Evolutionary conservation across 2,329 filamentous ascomycete species (phyloP).

Genomic region (Fusarium brevicatenulatum): DNA sequence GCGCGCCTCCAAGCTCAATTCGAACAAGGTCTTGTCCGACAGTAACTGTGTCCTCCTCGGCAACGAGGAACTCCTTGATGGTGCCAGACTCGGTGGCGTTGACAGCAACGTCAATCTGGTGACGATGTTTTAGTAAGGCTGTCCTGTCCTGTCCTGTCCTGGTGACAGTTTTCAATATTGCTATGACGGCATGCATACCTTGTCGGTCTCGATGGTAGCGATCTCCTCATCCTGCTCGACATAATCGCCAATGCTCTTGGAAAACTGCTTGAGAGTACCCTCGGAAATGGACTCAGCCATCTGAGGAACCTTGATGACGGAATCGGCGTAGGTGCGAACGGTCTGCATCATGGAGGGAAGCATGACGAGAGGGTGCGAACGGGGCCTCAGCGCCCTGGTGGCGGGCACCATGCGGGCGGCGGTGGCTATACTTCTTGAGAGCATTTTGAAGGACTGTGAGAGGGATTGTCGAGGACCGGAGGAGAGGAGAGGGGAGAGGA

Average conservation of each 20-base stretch:
- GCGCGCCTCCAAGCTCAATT: constrained; percentile 79
- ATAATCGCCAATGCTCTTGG: constrained; percentile 90
- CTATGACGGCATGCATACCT: constrained; percentile 65
- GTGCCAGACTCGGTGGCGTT: constrained; percentile 91
- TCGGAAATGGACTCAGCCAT: constrained; percentile 99
- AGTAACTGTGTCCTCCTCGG: constrained; percentile 93
- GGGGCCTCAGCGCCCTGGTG: constrained; percentile 53
- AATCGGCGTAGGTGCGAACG: constrained; percentile 78
- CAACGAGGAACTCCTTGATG: constrained; percentile 90
- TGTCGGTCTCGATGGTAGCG: constrained; percentile 98
- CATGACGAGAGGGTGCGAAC: constrained; percentile 48
- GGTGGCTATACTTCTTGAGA: constrained; percentile 56
- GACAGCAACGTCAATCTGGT: constrained; percentile 92
- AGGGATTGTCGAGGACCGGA: neutral
- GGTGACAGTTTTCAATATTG: neutral
- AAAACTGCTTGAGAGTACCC: constrained; percentile 95
- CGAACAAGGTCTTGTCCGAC: constrained; percentile 93
- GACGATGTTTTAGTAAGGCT: constrained; percentile 10
- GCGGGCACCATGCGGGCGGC: constrained; percentile 57
- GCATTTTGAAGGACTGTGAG: constrained; percentile 48
- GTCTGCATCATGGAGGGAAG: constrained; percentile 64
- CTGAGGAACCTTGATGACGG: constrained; percentile 89
- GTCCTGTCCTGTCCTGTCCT: neutral
- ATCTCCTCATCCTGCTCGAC: constrained; percentile 98
- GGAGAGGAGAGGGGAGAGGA: neutral